Conservation (phyloP, 2,329 filamentous ascomycete species). For the Mollisiaceae sp. region DNA sequence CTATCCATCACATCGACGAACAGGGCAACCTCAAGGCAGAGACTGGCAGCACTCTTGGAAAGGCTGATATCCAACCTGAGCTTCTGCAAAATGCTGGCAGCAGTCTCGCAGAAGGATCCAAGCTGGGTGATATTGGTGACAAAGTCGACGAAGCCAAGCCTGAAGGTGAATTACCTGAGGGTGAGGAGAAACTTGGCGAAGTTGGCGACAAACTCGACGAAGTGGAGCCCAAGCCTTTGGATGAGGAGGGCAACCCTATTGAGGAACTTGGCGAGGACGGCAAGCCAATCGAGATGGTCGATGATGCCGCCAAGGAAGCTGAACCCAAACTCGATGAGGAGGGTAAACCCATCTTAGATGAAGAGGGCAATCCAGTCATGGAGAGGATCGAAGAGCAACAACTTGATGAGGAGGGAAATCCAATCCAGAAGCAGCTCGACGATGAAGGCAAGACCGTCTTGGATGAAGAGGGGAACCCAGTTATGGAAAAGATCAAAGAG, state of each 20-base stretch:
- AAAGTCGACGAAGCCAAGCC: no score
- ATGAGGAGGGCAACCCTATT: constrained; percentile 11
- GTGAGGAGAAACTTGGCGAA: constrained; percentile 26
- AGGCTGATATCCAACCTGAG: constrained; percentile 44
- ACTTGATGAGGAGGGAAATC: constrained; percentile 14
- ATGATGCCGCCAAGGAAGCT: background rate
- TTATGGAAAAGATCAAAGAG: constrained; percentile 16
- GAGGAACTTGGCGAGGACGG: constrained; percentile 11
- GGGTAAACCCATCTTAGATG: constrained; percentile 12
- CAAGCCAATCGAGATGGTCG: constrained; percentile 9
- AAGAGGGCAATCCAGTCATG: constrained; percentile 1
- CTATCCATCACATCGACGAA: constrained; percentile 66
- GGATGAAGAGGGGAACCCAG: constrained; percentile 11
- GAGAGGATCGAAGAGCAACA: constrained; percentile 7
- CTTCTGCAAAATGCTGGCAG: constrained; percentile 8
- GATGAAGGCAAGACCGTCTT: constrained; percentile 13
- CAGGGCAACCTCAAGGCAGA: constrained; percentile 62
- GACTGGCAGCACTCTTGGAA: constrained; percentile 62
- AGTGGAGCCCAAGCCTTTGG: constrained; percentile 12
- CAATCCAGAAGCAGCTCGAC: constrained; percentile 22
- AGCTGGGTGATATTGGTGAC: no score
- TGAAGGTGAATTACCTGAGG: constrained; percentile 37
- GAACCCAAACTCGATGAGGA: constrained; percentile 17
- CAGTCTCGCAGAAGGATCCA: constrained; percentile 39
- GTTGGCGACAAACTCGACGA: constrained; percentile 11